Percentiles rank a stretch among this genome's conserved stretches.
Evolutionary conservation across 192 early-diverging fungal genomes (phyloP).

Genomic region (Bifiguratus adelaidae): DNA sequence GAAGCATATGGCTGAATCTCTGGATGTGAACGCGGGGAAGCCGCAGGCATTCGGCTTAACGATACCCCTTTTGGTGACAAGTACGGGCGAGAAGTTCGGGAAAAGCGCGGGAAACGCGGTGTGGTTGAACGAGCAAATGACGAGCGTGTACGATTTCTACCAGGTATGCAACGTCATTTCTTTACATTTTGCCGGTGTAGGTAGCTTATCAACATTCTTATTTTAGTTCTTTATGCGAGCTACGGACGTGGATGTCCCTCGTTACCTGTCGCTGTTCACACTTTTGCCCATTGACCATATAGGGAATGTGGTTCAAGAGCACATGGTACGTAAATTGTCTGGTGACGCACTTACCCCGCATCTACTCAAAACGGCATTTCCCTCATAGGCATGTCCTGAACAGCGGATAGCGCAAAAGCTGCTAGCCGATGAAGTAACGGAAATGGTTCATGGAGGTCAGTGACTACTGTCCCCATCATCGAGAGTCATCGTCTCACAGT

Average conservation of each 20-base stretch:
- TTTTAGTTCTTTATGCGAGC: conserved; percentile 77
- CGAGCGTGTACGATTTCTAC: conserved; percentile 84
- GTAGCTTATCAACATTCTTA: background rate
- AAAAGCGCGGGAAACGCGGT: conserved; percentile 95
- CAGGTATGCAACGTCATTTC: conserved; percentile 42
- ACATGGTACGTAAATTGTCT: conserved; percentile 33
- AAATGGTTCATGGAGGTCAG: conserved; percentile 78
- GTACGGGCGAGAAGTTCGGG: conserved; percentile 93
- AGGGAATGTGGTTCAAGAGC: conserved; percentile 42
- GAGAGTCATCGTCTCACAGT: background rate
- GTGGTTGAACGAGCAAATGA: conserved; percentile 77
- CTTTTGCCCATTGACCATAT: conserved; percentile 58
- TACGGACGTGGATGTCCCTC: conserved; percentile 66
- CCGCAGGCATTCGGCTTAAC: conserved; percentile 70
- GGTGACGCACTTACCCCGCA: background rate
- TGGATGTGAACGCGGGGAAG: conserved; percentile 11
- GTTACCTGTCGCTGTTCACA: conserved; percentile 74
- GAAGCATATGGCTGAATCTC: background rate
- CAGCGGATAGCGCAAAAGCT: conserved; percentile 59
- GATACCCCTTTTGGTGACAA: conserved; percentile 75
- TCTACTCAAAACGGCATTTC: background rate
- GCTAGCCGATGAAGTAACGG: conserved; percentile 79
- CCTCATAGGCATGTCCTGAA: conserved; percentile 40
- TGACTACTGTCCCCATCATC: background rate
- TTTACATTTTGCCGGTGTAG: background rate